A percentile compares a stretch with the other conserved stretches of the same genome.
These are phyloP conservation scores for Amylocystis lapponica DNA, from an alignment of 768 basidiomycete genomes.

Conservation along the genomic window DNA sequence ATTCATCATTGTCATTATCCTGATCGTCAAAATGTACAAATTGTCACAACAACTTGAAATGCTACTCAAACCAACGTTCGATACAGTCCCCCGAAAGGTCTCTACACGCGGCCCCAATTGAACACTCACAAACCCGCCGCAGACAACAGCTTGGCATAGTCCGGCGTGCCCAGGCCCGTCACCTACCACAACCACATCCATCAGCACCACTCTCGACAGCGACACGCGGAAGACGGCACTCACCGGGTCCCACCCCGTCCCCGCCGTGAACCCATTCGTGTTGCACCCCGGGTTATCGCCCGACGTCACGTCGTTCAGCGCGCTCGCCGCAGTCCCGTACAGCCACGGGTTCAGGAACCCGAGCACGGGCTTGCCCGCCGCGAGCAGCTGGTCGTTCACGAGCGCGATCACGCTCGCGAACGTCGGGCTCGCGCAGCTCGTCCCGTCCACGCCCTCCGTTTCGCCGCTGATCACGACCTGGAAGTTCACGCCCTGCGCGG, in stretches of 20 bases:
- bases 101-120: no score
- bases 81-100: no score
- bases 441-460: conserved; percentile 22
- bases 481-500: conserved; percentile 33
- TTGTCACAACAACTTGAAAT: no score
- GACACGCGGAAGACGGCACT: neutral
- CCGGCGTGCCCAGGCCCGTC: conserved; percentile 57
- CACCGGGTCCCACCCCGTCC: conserved; percentile 27
- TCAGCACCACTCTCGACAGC: neutral
- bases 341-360: conserved; percentile 35
- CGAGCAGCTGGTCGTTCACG: conserved; percentile 28
- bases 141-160: conserved; percentile 32
- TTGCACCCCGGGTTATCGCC: conserved; percentile 27
- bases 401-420: conserved; percentile 29
- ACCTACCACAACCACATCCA: conserved; percentile 27
- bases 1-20: no score
- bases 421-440: conserved; percentile 28
- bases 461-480: conserved; percentile 19
- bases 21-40: no score
- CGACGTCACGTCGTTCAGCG: conserved; percentile 29
- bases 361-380: conserved; percentile 22
- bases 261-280: conserved; percentile 27
- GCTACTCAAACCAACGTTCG: no score
- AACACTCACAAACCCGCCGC: conserved; percentile 7
- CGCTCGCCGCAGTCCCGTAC: conserved; percentile 19